Evolutionary conservation across 345 rosid genomes (phyloP).

Genomic region (Eucalyptus polybractea): DNA sequence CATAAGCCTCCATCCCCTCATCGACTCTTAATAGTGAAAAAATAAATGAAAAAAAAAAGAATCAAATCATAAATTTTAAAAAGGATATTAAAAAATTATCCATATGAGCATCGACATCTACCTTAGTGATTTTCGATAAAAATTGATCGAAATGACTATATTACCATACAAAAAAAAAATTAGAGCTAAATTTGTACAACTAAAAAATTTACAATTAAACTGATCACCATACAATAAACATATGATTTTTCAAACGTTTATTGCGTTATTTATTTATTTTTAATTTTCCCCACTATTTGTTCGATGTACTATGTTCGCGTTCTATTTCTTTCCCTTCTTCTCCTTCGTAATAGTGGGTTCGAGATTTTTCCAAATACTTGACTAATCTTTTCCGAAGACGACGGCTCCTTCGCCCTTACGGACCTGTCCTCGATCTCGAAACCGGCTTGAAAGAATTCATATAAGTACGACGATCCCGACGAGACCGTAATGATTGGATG

Average conservation of each 20-base stretch:
- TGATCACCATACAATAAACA: rapidly evolving
- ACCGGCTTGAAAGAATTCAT: neutral
- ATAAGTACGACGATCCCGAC: neutral
- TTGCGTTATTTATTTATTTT: neutral
- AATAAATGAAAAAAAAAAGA: neutral
- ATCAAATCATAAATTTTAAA: neutral
- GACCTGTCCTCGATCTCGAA: neutral
- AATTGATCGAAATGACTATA: rapidly evolving
- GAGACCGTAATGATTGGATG: neutral
- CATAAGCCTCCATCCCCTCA: rapidly evolving
- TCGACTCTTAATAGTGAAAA: neutral
- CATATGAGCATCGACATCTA: rapidly evolving
- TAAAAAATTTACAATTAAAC: rapidly evolving
- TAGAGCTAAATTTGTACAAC: rapidly evolving
- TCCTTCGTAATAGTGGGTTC: neutral
- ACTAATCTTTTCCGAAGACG: neutral
- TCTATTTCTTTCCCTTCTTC: neutral
- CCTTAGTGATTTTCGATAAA: rapidly evolving
- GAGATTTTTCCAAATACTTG: neutral
- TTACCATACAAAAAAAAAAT: rapidly evolving
- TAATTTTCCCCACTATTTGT: neutral
- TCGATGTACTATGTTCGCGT: neutral
- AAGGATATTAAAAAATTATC: rapidly evolving
- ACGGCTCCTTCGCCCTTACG: neutral
- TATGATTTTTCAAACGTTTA: neutral